Evolutionary conservation across 768 basidiomycete genomes (phyloP), one percentile per base, ranked within the genome.

Genomic region (Rhodotorula sphaerocarpa): DNA sequence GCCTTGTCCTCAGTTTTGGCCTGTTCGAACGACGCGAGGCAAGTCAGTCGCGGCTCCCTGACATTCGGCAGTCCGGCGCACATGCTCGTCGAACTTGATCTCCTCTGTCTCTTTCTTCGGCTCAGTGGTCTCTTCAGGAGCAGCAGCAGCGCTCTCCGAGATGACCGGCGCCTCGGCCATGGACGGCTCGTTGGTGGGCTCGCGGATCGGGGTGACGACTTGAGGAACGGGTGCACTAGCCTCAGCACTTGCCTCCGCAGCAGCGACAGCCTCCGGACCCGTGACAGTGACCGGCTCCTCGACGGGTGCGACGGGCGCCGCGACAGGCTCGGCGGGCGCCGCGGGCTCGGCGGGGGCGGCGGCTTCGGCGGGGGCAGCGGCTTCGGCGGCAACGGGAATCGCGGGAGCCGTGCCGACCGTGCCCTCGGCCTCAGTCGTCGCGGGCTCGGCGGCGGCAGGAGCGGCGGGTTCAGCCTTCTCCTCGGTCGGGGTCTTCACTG

Each of bases 401-500:
- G n/a, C n/a, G n/a, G n/a, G n/a, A n/a, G n/a, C n/a, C n/a, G n/a
- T n/a, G n/a, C n/a, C n/a, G n/a, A n/a, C n/a, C n/a, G n/a, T n/a
- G n/a, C n/a, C n/a, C n/a, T n/a, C n/a, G n/a, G n/a, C 36, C 16
- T 39, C 36, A 16, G 36, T 39, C 36, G 36, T 39, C 36, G 36
- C 10, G 10, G 36, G 10, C 9, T 9, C 36, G 36, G 36, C 36
- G 16, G 36, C 36, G 36, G 10, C 36, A 39, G 36, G 9, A 9
- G 36, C 36, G 48, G 23, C 34, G 11, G 36, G 58, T 30, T 65
- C 58, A 16, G 58, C 34, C 50, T 56, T 56, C 50, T 65, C 63
- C 36, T 65, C 58, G 11, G 63, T 65, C 20, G 63, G 63, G 31
- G 58, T 65, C 63, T 65, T 65, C 58, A 42, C 63, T 65, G 50